Conservation (phyloP, 495 filamentous ascomycete genomes). For the Rusavskia elegans region DNA sequence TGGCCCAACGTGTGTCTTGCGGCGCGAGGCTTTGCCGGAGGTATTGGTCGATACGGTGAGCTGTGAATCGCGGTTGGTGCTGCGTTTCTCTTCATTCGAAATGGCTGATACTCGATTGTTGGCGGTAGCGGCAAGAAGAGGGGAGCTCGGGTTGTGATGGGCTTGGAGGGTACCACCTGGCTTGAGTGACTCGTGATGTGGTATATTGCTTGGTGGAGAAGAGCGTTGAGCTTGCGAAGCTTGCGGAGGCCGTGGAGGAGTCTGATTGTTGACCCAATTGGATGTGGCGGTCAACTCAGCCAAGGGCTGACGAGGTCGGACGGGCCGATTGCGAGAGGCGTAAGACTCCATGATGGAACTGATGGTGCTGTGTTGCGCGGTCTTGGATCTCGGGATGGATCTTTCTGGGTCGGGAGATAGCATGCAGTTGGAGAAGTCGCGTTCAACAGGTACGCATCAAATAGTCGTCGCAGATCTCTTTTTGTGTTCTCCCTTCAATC, state of each 20-base stretch:
- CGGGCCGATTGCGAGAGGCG: not conserved
- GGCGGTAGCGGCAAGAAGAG: slow-evolving; percentile 22
- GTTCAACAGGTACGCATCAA: not conserved
- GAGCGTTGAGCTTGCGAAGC: not conserved
- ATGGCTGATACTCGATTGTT: slow-evolving; percentile 38
- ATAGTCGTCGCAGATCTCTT: not conserved
- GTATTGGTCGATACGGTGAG: slow-evolving; percentile 48
- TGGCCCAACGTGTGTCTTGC: slow-evolving; percentile 71
- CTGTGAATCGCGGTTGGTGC: slow-evolving; percentile 53
- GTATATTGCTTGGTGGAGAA: slow-evolving; percentile 13
- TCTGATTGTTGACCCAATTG: slow-evolving; percentile 25
- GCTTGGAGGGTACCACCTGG: slow-evolving; percentile 23
- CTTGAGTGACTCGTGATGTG: slow-evolving; percentile 25
- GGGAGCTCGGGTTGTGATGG: slow-evolving; percentile 9
- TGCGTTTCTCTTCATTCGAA: slow-evolving; percentile 31
- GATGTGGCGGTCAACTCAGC: slow-evolving; percentile 23
- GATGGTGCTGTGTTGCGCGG: not conserved
- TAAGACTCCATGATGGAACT: slow-evolving; percentile 1
- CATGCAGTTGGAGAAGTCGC: not conserved
- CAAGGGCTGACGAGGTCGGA: slow-evolving; percentile 27
- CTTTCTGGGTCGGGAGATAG: not conserved
- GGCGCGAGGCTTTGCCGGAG: slow-evolving; percentile 35
- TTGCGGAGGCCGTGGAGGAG: slow-evolving; percentile 5
- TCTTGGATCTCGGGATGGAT: not conserved
- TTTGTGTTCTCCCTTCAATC: not conserved